phyloP scores from a whole-genome alignment of 2,329 filamentous ascomycete genomes.

The Trichoderma cornu-damae region DNA sequence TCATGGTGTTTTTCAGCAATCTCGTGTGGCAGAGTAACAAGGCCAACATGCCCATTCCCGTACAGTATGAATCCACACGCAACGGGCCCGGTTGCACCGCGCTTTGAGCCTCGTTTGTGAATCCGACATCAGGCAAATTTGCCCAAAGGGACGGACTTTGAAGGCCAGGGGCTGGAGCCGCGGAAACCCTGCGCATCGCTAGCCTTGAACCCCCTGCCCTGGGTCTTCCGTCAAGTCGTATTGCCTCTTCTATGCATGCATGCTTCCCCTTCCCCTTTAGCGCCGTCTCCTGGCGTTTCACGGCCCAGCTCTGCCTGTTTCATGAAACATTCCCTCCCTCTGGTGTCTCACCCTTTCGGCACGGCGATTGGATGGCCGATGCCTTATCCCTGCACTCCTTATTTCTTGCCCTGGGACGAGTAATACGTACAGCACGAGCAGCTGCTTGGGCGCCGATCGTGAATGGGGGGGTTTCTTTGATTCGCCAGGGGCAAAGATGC shows the following conservation, averaged over 20 bases:
- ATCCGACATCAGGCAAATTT: not conserved
- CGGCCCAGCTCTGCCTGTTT: slow-evolving; percentile 13
- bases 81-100: not conserved
- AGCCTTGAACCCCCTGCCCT: not conserved
- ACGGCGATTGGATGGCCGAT: slow-evolving; percentile 4
- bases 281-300: slow-evolving; percentile 15
- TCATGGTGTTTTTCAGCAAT: not conserved
- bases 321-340: slow-evolving; percentile 9
- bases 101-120: not conserved
- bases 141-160: not conserved
- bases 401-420: too few species aligned
- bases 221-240: not conserved
- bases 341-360: not conserved
- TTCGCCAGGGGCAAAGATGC: slow-evolving; percentile 5
- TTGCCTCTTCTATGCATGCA: slow-evolving; percentile 12
- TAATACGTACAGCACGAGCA: too few species aligned
- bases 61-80: not conserved
- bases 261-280: slow-evolving; percentile 6
- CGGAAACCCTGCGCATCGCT: too few species aligned
- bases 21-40: not conserved
- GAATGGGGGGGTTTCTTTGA: not conserved
- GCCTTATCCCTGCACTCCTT: slow-evolving; percentile 1
- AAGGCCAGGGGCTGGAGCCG: not conserved
- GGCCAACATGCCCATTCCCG: slow-evolving; percentile 20
- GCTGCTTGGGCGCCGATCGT: slow-evolving; percentile 6